Conservation (phyloP, 2,329 filamentous ascomycete genomes). For the Fusarium sp. region DNA sequence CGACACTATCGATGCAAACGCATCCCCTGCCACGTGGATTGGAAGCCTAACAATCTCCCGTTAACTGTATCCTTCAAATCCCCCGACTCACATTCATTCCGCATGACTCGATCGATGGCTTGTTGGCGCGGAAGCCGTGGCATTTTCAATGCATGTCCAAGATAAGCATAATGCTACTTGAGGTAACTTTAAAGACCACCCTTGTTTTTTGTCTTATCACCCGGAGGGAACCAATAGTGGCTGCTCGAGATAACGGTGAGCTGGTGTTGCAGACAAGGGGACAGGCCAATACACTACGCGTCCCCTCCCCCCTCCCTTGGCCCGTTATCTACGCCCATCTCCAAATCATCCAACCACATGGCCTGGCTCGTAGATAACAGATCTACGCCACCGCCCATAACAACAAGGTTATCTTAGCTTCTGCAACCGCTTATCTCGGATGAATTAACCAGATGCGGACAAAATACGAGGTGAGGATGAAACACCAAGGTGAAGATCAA, state of each 20-base stretch:
- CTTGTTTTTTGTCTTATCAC: not conserved
- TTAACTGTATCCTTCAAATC: not conserved
- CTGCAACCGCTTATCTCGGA: slow-evolving; percentile 25
- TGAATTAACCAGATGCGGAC: slow-evolving; percentile 17
- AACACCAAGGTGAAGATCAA: slow-evolving; percentile 6
- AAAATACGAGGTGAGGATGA: slow-evolving; percentile 16
- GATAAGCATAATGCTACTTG: not conserved
- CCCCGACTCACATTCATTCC: not conserved
- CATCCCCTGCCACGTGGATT: not conserved
- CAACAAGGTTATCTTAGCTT: slow-evolving; percentile 13
- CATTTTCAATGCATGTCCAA: not conserved
- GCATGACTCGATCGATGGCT: not conserved
- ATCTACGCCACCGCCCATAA: slow-evolving; percentile 5
- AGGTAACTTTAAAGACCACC: not conserved
- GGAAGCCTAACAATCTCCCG: not conserved
- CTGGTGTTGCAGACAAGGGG: not conserved
- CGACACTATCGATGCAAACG: not conserved
- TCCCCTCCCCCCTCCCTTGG: not conserved
- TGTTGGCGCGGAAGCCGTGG: not conserved
- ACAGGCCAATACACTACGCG: not conserved
- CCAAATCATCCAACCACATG: not conserved
- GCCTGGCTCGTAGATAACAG: slow-evolving; percentile 19
- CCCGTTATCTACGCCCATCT: slow-evolving; percentile 23
- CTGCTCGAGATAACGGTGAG: not conserved
- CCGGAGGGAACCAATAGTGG: too few relatives aligned